Evolutionary conservation across 345 rosid species (phyloP), one percentile per base, ranked within the genome.

Genomic region (Zanthoxylum bungeanum): DNA sequence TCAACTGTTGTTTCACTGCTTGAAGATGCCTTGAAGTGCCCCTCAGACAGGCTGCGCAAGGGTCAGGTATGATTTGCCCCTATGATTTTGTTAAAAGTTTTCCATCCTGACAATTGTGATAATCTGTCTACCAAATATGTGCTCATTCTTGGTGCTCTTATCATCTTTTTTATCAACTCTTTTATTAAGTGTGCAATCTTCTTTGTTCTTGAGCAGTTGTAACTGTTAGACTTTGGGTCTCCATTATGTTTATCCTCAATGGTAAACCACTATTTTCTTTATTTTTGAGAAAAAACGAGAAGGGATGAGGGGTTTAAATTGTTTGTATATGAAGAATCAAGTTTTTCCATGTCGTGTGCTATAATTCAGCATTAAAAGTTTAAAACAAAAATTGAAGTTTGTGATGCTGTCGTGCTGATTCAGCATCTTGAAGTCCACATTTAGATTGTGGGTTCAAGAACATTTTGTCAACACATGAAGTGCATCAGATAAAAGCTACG

Each of bases 31-130:
- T 85, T 95, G 64, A 87, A 86, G 79, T 95, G 99, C 63, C 98
- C 99, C 53, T 95, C 99, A 8, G 99, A 95, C 76, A 89, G 96
- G 82, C 81, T 95, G 80, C 97, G 98, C 46, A 95, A 95, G 81
- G 99, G 99, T 59, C 99, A 95, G 93, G 99, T 92, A 87, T 28
- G 82, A 65, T 60, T 52, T 42, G 57, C 61, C 69, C 44, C 37
- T 69, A 16, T 27, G 31, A 61, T 60, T 62, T 27, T 25, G 17
- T 53, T 60, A 27, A 62, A n/a, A 65, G 59, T 42, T 16, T 36
- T 22, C 75, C 56, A 70, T 6, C 11, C 24, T 69, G 53, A 40
- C n/a, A 40, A 14, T 21, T 56, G 34, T 10, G n/a, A 17, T 39
- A 25, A 55, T 24, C 33, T 37, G 25, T 68, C 36, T 67, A 24